Conservation (phyloP, 371 early-diverging fungal genomes). For the Gilbertella persicaria region DNA sequence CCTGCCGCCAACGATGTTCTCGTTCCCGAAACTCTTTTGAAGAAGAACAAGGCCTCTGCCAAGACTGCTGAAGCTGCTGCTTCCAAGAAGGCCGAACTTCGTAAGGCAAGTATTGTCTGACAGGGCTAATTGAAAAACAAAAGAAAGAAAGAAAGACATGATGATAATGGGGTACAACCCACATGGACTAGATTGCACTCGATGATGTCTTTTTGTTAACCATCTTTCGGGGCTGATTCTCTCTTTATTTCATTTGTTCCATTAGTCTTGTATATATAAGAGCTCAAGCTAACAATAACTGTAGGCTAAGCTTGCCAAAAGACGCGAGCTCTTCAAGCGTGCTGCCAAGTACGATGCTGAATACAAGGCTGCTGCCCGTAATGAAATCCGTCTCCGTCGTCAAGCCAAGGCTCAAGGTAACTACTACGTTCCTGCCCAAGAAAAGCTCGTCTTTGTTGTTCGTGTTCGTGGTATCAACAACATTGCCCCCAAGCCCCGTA, state of each 20-base stretch:
- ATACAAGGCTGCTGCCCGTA: constrained; percentile 88
- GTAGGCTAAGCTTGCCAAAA: constrained; percentile 79
- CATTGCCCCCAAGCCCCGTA: constrained; percentile 99
- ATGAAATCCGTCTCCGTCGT: constrained; percentile 89
- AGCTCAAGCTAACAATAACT: no score
- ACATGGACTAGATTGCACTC: constrained; percentile 42
- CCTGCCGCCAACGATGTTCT: constrained; percentile 70
- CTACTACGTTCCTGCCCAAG: constrained; percentile 96
- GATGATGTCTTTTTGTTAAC: constrained; percentile 58
- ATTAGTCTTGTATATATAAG: no score
- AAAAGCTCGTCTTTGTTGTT: constrained; percentile 98
- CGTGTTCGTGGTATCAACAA: constrained; percentile 98
- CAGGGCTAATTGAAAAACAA: no score
- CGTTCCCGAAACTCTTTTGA: constrained; percentile 95
- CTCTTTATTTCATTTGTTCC: no score
- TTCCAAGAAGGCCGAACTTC: constrained; percentile 56
- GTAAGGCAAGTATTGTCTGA: constrained; percentile 59
- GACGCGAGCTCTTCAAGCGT: constrained; percentile 96
- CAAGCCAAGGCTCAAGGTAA: constrained; percentile 89
- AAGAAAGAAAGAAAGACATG: no score
- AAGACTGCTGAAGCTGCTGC: constrained; percentile 79
- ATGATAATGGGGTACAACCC: constrained; percentile 21
- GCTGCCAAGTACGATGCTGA: constrained; percentile 96
- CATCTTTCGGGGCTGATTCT: constrained; percentile 78
- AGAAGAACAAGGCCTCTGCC: constrained; percentile 92